These are phyloP conservation scores for Pisolithus microcarpus DNA, from an alignment of 768 basidiomycete species.

Conservation along the genomic window DNA sequence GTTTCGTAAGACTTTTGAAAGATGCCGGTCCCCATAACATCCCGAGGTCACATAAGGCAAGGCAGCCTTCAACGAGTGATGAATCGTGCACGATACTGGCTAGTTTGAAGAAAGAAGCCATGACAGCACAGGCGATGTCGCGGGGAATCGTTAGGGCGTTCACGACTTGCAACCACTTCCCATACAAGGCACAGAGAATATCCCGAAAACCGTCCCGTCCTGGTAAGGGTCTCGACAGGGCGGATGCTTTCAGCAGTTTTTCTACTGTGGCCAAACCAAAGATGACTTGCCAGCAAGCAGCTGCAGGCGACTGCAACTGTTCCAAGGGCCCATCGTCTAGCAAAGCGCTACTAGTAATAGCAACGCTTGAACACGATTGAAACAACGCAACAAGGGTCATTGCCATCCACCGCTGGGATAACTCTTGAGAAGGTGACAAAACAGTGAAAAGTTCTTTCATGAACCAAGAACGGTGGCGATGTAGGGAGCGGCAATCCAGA, in stretches of 20 bases:
- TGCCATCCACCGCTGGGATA: conserved; percentile 37
- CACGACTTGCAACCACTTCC: conserved; percentile 29
- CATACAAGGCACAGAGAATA: conserved; percentile 33
- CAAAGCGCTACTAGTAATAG: not conserved
- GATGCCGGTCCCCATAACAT: conserved; percentile 20
- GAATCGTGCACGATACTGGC: conserved; percentile 34
- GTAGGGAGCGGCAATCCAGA: not conserved
- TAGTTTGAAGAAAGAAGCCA: conserved; percentile 40
- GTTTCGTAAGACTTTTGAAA: not conserved
- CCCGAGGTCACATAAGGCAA: conserved; percentile 23
- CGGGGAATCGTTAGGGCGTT: conserved; percentile 27
- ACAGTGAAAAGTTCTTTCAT: conserved; percentile 6
- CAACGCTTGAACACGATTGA: conserved; percentile 4
- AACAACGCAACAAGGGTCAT: conserved; percentile 33
- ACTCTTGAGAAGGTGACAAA: conserved; percentile 26
- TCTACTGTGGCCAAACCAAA: conserved; percentile 36
- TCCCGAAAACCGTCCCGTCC: conserved; percentile 14
- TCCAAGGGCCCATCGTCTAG: not conserved
- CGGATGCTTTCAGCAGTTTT: conserved; percentile 13
- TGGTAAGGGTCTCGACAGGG: not conserved
- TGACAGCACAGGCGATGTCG: conserved; percentile 22
- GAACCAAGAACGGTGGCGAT: not conserved
- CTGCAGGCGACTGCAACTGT: conserved; percentile 3
- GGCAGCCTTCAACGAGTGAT: conserved; percentile 31
- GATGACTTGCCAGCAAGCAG: conserved; percentile 34